Percentiles rank a stretch among this genome's conserved stretches.
These are phyloP conservation scores for Hordeum pubiflorum DNA, from an alignment of 202 grass and related monocot species.

Conservation along the genomic window DNA sequence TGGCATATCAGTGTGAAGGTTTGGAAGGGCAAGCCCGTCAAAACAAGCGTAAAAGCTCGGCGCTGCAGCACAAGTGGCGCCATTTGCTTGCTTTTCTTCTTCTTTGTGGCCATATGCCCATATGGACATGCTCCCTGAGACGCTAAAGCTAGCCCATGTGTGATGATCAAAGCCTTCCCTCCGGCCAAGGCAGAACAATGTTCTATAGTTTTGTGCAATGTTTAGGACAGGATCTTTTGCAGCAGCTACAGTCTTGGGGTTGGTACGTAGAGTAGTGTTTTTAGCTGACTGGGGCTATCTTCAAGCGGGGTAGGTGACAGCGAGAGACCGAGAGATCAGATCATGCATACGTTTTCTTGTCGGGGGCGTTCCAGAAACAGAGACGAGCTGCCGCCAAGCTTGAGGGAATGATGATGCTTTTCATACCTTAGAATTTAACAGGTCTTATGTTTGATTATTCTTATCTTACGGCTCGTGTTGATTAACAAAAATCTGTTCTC, in stretches of 20 bases:
- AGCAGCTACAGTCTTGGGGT: not conserved
- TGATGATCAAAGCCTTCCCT: not conserved
- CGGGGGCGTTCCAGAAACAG: not conserved
- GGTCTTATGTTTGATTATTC: not conserved
- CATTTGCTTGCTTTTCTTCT: conserved; percentile 12
- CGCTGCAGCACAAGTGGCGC: not conserved
- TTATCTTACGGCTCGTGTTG: not conserved
- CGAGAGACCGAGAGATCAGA: not conserved
- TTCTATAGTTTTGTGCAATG: not conserved
- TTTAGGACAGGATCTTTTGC: conserved; percentile 9
- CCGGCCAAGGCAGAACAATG: not conserved
- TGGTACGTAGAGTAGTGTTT: not conserved
- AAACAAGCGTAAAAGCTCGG: not conserved
- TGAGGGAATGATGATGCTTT: not conserved
- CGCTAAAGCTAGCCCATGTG: not conserved
- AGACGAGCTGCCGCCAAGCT: not conserved
- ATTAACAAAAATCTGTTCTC: not conserved
- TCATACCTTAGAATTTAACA: not conserved
- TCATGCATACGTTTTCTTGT: not conserved
- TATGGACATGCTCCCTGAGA: not conserved
- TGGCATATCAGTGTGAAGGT: not conserved
- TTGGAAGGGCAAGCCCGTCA: not conserved
- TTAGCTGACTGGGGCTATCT: not conserved
- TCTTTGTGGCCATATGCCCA: not conserved
- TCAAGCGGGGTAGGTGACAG: not conserved